phyloP scores from a whole-genome alignment of 208 protist genomes.

The Acanthamoeba lenticulata region DNA sequence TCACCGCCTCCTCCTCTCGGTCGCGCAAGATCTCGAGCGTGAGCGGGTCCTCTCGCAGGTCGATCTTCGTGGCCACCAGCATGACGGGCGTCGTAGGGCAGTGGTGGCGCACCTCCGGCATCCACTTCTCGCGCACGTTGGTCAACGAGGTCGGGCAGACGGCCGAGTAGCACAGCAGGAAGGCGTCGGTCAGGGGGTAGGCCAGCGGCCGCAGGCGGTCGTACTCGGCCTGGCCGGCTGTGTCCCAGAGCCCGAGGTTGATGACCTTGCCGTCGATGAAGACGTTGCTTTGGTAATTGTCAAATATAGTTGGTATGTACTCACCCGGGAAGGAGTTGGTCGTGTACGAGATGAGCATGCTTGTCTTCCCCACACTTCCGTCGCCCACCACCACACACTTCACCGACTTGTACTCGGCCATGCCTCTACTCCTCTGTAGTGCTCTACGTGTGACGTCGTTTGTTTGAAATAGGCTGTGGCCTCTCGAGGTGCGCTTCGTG shows the following conservation, averaged over 20 bases:
- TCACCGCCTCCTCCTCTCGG: not conserved
- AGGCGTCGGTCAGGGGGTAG: constrained; percentile 75
- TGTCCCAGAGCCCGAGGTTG: not conserved
- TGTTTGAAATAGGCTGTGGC: no score
- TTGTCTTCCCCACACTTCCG: not conserved
- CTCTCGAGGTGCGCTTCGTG: no score
- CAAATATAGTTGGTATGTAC: not conserved
- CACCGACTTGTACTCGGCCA: not conserved
- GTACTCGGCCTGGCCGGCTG: constrained; percentile 72
- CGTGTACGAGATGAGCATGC: not conserved
- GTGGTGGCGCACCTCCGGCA: not conserved
- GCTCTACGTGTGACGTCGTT: no score
- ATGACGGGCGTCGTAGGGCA: not conserved
- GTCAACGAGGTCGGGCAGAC: not conserved
- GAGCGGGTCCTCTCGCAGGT: not conserved
- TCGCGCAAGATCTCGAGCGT: not conserved
- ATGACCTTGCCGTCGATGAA: not conserved
- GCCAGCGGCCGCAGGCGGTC: constrained; percentile 72
- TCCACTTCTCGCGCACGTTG: not conserved
- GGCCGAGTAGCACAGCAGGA: constrained; percentile 81
- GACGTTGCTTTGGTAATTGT: not conserved
- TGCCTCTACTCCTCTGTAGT: not conserved
- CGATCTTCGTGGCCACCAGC: not conserved
- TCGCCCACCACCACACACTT: not conserved
- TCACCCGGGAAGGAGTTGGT: not conserved